Evolutionary conservation across 1,139 yeast genomes (phyloP).

Genomic region (Pichia sorboxylosa): DNA sequence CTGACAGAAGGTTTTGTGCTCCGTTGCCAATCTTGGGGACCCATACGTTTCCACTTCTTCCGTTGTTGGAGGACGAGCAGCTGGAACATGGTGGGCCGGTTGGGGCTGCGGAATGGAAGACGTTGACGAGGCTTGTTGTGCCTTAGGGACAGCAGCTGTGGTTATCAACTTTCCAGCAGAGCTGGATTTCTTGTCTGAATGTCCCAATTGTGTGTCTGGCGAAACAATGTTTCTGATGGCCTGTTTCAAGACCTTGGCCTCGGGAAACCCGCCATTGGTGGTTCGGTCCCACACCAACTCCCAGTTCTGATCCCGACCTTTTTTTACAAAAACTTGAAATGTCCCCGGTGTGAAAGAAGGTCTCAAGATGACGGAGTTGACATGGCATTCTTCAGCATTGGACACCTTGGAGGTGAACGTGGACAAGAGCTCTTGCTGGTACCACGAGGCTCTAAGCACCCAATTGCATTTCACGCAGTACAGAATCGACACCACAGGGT

Average conservation of each 20-base stretch:
- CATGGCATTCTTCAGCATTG: constrained; percentile 9
- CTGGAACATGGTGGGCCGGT: neutral
- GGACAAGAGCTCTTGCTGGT: constrained; percentile 48
- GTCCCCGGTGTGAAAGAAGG: constrained; percentile 43
- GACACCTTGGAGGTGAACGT: constrained; percentile 34
- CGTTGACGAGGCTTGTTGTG: neutral
- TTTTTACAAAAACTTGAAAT: constrained; percentile 33
- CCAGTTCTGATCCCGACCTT: constrained; percentile 15
- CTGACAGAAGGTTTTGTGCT: constrained; percentile 14
- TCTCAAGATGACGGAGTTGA: constrained; percentile 42
- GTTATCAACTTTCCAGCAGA: constrained; percentile 3
- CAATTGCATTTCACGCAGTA: constrained; percentile 56
- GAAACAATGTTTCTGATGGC: constrained; percentile 36
- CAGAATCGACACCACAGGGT: constrained; percentile 33
- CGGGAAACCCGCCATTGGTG: constrained; percentile 48
- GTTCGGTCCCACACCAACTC: constrained; percentile 44
- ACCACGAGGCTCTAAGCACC: constrained; percentile 61
- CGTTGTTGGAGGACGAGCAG: constrained; percentile 4
- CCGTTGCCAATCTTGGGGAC: constrained; percentile 9
- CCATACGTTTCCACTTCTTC: constrained; percentile 6
- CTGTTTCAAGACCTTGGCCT: constrained; percentile 47
- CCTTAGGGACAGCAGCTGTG: neutral
- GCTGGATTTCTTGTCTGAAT: constrained; percentile 25
- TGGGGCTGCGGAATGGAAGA: neutral
- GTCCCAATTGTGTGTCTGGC: constrained; percentile 38